Conservation (phyloP, 768 basidiomycete genomes). For the Leccinum obscurum region DNA sequence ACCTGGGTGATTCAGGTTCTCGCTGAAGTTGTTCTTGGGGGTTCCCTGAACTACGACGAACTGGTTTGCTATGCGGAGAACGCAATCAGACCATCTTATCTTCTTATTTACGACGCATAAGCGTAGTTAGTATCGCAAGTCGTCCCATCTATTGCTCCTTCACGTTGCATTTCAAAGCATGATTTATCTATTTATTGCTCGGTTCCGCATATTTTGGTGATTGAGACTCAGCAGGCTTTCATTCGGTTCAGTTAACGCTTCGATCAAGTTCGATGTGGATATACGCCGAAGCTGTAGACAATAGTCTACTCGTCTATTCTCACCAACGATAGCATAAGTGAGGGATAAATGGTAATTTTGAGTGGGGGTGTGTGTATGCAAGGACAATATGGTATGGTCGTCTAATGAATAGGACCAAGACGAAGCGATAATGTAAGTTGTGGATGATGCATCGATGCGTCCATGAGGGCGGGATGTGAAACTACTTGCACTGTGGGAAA, state of each 20-base stretch:
- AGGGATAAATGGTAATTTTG: slow-evolving; percentile 23
- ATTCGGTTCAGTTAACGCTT: background rate
- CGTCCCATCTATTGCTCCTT: background rate
- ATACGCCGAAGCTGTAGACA: background rate
- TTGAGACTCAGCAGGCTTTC: background rate
- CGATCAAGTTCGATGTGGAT: background rate
- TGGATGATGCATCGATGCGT: slow-evolving; percentile 16
- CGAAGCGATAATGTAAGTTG: slow-evolving; percentile 24
- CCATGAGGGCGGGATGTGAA: slow-evolving; percentile 15
- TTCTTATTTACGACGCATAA: slow-evolving; percentile 63
- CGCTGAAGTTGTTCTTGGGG: slow-evolving; percentile 57
- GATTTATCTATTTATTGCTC: slow-evolving; percentile 15
- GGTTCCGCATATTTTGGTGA: background rate
- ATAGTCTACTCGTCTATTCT: background rate
- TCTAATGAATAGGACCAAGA: slow-evolving; percentile 39
- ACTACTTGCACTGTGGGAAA: slow-evolving; percentile 20
- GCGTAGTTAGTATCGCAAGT: background rate
- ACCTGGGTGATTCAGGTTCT: slow-evolving; percentile 47
- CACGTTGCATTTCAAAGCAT: background rate
- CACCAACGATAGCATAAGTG: background rate
- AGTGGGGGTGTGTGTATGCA: slow-evolving; percentile 31
- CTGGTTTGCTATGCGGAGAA: slow-evolving; percentile 70
- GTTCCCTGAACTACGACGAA: slow-evolving; percentile 69
- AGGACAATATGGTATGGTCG: slow-evolving; percentile 24
- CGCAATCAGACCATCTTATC: slow-evolving; percentile 69